Evolutionary conservation across 2,329 filamentous ascomycete species (phyloP).

Genomic region (Xylariales sp.): DNA sequence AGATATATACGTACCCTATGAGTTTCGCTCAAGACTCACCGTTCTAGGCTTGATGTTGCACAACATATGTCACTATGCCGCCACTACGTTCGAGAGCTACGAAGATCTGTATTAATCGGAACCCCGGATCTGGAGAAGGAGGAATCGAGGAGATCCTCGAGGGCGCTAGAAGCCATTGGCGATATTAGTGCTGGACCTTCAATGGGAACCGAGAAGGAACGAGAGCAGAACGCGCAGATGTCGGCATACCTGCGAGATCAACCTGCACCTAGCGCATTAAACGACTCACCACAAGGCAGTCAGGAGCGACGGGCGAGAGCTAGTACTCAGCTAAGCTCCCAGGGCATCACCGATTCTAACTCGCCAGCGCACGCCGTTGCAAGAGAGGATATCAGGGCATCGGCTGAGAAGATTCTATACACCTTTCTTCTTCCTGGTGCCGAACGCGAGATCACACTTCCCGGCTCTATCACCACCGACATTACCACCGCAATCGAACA

Average conservation of each 20-base stretch:
- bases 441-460: conserved; percentile 94
- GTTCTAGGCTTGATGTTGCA: conserved; percentile 91
- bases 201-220: conserved; percentile 75
- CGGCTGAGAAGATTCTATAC: conserved; percentile 98
- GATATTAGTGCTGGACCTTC: conserved; percentile 73
- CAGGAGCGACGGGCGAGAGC: conserved; percentile 58
- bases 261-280: conserved; percentile 57
- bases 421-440: conserved; percentile 95
- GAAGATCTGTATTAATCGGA: conserved; percentile 89
- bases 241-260: conserved; percentile 87
- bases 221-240: conserved; percentile 86
- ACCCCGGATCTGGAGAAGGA: conserved; percentile 89
- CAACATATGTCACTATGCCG: conserved; percentile 98
- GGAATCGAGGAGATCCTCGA: conserved; percentile 85
- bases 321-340: conserved; percentile 67
- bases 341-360: conserved; percentile 78
- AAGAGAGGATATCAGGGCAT: conserved; percentile 90
- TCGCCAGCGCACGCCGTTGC: conserved; percentile 86
- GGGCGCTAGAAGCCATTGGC: conserved; percentile 77
- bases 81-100: conserved; percentile 95
- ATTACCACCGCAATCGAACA: conserved; percentile 92
- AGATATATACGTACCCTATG: conserved; percentile 9
- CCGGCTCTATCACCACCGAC: conserved; percentile 84
- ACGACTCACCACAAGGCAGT: conserved; percentile 68
- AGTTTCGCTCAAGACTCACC: conserved; percentile 35